phyloP scores from a whole-genome alignment of 495 filamentous ascomycete species.

The Hypoxylon rickii region DNA sequence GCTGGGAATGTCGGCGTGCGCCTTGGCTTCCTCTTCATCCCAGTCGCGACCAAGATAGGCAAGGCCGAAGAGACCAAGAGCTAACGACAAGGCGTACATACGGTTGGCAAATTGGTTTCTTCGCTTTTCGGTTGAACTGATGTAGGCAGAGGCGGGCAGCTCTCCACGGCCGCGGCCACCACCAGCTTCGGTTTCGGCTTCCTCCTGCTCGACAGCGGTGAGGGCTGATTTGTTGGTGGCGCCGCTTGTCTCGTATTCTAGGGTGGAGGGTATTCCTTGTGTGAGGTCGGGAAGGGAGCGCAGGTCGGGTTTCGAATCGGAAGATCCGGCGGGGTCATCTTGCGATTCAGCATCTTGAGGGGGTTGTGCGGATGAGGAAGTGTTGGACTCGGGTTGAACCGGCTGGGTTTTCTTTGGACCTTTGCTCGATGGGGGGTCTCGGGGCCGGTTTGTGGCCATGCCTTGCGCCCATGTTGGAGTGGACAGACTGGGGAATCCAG shows the following conservation, averaged over 20 bases:
- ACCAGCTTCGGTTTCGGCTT: constrained; percentile 54
- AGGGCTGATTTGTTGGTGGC: constrained; percentile 54
- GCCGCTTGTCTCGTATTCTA: constrained; percentile 69
- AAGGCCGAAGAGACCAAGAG: constrained; percentile 53
- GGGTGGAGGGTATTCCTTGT: constrained; percentile 87
- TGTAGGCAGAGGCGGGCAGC: constrained; percentile 81
- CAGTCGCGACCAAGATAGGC: constrained; percentile 81
- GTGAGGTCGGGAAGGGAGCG: constrained; percentile 83
- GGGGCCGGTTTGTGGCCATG: constrained; percentile 44
- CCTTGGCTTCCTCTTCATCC: constrained; percentile 71
- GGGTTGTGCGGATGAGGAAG: constrained; percentile 6
- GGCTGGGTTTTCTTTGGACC: constrained; percentile 22
- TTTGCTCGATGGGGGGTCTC: constrained; percentile 10
- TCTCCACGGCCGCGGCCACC: constrained; percentile 58
- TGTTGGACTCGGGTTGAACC: constrained; percentile 13
- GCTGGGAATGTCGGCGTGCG: constrained; percentile 70
- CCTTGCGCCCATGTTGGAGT: constrained; percentile 44
- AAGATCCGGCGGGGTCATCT: constrained; percentile 23
- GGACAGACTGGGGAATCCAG: constrained; percentile 23
- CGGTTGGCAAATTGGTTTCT: constrained; percentile 71
- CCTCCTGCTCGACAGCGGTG: constrained; percentile 62
- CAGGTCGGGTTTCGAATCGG: constrained; percentile 46
- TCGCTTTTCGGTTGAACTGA: constrained; percentile 85
- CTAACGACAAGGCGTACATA: constrained; percentile 60
- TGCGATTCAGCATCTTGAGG: constrained; percentile 18